phyloP scores from a whole-genome alignment of 345 rosid genomes.

The Physaria fendleri region DNA sequence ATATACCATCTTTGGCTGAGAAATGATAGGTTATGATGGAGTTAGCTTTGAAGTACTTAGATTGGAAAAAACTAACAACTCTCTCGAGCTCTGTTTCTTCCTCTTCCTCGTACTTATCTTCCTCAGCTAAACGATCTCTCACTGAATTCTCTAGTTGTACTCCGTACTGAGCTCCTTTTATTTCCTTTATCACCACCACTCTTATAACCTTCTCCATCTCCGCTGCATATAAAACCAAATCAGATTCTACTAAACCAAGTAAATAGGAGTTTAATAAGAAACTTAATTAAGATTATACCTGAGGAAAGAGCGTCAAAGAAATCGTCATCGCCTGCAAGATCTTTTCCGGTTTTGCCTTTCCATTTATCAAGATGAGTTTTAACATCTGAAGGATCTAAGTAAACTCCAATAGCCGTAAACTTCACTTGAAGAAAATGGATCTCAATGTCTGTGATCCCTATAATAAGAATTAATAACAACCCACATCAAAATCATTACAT shows the following conservation, averaged over 20 bases:
- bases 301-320: slow-evolving; percentile 70
- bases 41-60: slow-evolving; percentile 69
- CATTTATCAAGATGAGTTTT: slow-evolving; percentile 49
- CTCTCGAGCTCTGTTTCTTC: slow-evolving; percentile 82
- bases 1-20: slow-evolving; percentile 41
- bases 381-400: slow-evolving; percentile 64
- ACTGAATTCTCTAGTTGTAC: slow-evolving; percentile 74
- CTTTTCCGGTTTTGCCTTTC: slow-evolving; percentile 66
- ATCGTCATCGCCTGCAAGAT: slow-evolving; percentile 58
- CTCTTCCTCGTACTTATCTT: slow-evolving; percentile 84
- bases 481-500: neutral
- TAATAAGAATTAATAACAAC: neutral
- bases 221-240: slow-evolving; percentile 31
- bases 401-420: slow-evolving; percentile 92
- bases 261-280: neutral
- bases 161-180: slow-evolving; percentile 92
- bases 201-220: slow-evolving; percentile 67
- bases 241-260: no score
- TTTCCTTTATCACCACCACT: slow-evolving; percentile 86
- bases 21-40: slow-evolving; percentile 70
- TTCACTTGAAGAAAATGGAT: slow-evolving; percentile 90
- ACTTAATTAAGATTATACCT: slow-evolving; percentile 39
- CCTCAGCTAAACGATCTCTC: slow-evolving; percentile 79
- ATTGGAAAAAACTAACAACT: slow-evolving; percentile 73
- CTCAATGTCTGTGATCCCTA: slow-evolving; percentile 90